These are phyloP conservation scores for Spongispora temasekensis DNA, from an alignment of 1,284 basidiomycete genomes.

Conservation along the genomic window DNA sequence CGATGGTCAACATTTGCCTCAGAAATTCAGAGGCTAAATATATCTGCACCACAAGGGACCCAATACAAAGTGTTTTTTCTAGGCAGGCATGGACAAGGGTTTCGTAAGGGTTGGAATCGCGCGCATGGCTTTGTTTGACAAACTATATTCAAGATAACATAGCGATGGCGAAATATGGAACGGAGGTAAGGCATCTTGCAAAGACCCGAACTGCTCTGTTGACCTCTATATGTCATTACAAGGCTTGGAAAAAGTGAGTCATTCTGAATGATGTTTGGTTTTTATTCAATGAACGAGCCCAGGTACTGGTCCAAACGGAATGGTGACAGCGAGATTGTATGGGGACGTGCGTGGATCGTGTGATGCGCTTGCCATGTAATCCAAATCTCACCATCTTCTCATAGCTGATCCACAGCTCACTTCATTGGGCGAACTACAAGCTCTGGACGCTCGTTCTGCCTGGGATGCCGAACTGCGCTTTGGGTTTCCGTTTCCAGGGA, in stretches of 20 bases:
- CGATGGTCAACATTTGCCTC: slow-evolving; percentile 53
- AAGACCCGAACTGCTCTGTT: not conserved
- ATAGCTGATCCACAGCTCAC: slow-evolving; percentile 10
- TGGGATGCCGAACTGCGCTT: not conserved
- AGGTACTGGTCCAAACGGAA: slow-evolving; percentile 13
- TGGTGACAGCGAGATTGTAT: slow-evolving; percentile 5
- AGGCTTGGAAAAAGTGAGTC: slow-evolving; percentile 11
- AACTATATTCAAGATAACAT: slow-evolving; percentile 7
- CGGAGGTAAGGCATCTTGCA: not conserved
- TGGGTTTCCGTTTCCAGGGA: slow-evolving; percentile 52
- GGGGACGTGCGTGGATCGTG: slow-evolving; percentile 8
- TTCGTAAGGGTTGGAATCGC: slow-evolving; percentile 3
- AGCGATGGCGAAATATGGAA: slow-evolving; percentile 6
- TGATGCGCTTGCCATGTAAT: not conserved
- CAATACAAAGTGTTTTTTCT: slow-evolving; percentile 65
- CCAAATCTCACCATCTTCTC: not conserved
- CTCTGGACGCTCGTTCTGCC: not conserved
- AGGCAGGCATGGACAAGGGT: slow-evolving; percentile 11
- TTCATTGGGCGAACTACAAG: not conserved
- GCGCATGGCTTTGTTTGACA: not conserved
- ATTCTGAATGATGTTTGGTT: not conserved
- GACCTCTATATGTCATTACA: not conserved
- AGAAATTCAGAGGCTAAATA: slow-evolving; percentile 48
- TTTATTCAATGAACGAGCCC: not conserved
- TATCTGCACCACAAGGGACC: slow-evolving; percentile 36